Evolutionary conservation across 192 early-diverging fungal species (phyloP).

Genomic region (Coemansia sp.): DNA sequence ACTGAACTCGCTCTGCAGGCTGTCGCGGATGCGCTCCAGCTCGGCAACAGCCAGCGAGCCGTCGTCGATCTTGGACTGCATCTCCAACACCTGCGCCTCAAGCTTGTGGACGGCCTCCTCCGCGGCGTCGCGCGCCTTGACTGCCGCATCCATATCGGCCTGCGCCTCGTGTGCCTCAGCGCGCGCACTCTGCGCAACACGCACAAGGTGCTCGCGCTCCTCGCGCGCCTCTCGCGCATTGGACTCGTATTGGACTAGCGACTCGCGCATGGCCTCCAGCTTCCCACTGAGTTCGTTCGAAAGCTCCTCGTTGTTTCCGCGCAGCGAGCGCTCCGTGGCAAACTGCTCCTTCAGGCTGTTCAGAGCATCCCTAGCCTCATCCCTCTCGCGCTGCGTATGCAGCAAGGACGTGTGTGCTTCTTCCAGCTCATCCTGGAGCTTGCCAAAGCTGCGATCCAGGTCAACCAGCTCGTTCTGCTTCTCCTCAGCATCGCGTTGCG

Average conservation of each 20-base stretch:
- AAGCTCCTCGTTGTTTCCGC: constrained; percentile 50
- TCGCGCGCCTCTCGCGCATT: constrained; percentile 61
- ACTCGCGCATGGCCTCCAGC: constrained; percentile 47
- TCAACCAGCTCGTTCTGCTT: constrained; percentile 66
- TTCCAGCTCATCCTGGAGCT: constrained; percentile 54
- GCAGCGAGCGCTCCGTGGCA: constrained; percentile 36
- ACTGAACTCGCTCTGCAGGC: constrained; percentile 76
- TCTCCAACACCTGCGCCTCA: constrained; percentile 71
- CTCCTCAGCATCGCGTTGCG: constrained; percentile 80
- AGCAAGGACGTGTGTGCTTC: constrained; percentile 31
- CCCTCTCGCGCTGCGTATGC: constrained; percentile 46
- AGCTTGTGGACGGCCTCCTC: constrained; percentile 68
- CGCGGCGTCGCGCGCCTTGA: constrained; percentile 61
- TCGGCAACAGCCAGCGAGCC: constrained; percentile 71
- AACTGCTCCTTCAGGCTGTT: constrained; percentile 37
- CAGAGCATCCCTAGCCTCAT: constrained; percentile 42
- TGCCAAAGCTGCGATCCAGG: constrained; percentile 54
- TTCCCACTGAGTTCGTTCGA: constrained; percentile 37
- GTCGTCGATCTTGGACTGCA: constrained; percentile 79
- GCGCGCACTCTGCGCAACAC: constrained; percentile 66
- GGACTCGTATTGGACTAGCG: constrained; percentile 67
- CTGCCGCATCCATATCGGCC: constrained; percentile 64
- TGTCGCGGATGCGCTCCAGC: constrained; percentile 67
- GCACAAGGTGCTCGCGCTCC: constrained; percentile 73
- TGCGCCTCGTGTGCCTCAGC: constrained; percentile 73